Evolutionary conservation across 2,329 filamentous ascomycete species (phyloP).

Genomic region (Dothistroma septosporum): DNA sequence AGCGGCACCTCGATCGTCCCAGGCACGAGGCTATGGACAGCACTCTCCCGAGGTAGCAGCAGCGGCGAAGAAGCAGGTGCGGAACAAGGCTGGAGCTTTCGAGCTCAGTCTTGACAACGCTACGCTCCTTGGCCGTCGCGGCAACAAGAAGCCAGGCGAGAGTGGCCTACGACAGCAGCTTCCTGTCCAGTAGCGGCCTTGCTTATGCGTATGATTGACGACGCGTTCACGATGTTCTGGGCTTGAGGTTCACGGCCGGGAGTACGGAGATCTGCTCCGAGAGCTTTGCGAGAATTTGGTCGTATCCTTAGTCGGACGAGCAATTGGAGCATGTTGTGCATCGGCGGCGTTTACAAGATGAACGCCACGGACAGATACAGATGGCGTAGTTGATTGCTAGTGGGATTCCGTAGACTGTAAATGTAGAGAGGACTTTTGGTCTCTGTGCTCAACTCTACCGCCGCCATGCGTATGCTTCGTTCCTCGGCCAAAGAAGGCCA

Average conservation of each 20-base stretch:
- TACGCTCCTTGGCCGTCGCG: slow-evolving; percentile 73
- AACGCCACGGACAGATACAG: slow-evolving; percentile 1
- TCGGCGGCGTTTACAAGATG: background rate
- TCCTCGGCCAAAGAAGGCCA: too few relatives aligned
- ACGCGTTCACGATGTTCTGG: background rate
- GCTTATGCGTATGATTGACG: background rate
- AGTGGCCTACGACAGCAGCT: slow-evolving; percentile 45
- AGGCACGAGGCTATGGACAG: slow-evolving; percentile 74
- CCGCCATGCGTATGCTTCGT: background rate
- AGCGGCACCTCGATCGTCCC: slow-evolving; percentile 47
- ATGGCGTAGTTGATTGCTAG: background rate
- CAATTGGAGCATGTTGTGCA: background rate
- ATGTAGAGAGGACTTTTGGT: background rate
- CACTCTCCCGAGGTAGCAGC: slow-evolving; percentile 80
- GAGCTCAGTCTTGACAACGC: slow-evolving; percentile 90
- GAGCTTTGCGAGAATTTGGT: background rate
- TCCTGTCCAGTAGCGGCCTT: slow-evolving; percentile 19
- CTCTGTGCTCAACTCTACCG: background rate
- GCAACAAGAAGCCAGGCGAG: slow-evolving; percentile 45
- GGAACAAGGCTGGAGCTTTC: slow-evolving; percentile 70
- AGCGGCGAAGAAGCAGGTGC: slow-evolving; percentile 76
- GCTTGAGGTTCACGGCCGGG: background rate
- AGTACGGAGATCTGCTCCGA: background rate
- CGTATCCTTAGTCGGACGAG: background rate
- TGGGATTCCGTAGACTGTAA: background rate